Conservation (phyloP, 106 monocot genomes). For the Gastrodia elata region DNA sequence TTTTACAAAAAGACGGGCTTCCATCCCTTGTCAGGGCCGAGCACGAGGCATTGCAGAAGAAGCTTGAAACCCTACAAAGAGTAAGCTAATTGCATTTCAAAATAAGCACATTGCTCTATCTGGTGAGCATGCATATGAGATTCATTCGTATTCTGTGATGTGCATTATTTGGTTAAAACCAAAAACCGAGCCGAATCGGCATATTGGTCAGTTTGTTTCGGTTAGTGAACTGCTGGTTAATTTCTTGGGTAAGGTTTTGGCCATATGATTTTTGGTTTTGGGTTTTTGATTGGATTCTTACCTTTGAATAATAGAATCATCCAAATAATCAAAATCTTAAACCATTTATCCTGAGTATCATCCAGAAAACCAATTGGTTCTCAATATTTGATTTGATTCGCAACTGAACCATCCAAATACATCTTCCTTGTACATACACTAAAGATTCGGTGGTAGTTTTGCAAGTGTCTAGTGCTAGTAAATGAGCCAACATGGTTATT, state of each 20-base stretch:
- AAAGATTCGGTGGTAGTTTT: no score
- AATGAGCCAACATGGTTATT: background rate
- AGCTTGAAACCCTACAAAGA: constrained; percentile 47
- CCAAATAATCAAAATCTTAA: background rate
- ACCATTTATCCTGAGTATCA: background rate
- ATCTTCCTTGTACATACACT: background rate
- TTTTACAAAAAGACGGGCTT: constrained; percentile 79
- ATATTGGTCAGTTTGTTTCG: no score
- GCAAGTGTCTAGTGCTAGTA: no score
- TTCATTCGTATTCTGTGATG: background rate
- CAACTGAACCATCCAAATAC: background rate
- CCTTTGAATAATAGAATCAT: no score
- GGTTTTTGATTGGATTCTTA: no score
- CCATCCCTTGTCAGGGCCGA: constrained; percentile 85
- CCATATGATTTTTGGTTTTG: no score
- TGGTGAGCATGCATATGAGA: no score
- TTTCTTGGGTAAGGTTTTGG: no score
- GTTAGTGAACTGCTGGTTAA: no score
- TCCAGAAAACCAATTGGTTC: background rate
- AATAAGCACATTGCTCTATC: background rate
- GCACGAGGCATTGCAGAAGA: constrained; percentile 90
- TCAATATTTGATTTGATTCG: background rate
- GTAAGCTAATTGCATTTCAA: constrained; percentile 28
- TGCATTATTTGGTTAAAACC: background rate
- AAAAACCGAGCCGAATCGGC: no score